Evolutionary conservation across 441 rosid species (phyloP).

Genomic region (Breynia disticha): DNA sequence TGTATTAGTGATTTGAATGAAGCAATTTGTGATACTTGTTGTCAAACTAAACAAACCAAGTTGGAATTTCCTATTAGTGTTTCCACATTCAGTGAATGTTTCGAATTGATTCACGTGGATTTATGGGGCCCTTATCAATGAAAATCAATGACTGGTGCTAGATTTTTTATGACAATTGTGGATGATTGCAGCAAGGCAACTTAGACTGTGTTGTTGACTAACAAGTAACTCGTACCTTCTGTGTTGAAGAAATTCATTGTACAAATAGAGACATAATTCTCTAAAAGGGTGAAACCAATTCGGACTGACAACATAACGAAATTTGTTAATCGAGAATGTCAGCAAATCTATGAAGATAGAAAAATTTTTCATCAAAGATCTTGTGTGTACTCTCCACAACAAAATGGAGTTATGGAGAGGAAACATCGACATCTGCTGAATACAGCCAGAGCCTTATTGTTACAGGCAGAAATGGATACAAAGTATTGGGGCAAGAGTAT

Average conservation of each 20-base stretch:
- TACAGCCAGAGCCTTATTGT: neutral
- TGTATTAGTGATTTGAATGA: no score
- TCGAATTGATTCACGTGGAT: neutral
- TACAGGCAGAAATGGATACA: neutral
- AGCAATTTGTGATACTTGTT: neutral
- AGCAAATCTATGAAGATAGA: neutral
- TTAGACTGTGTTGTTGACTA: no score
- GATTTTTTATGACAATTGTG: neutral
- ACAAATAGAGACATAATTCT: no score
- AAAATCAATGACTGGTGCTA: neutral
- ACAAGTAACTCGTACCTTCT: no score
- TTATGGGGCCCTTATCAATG: neutral
- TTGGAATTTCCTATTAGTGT: neutral
- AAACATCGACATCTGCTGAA: neutral
- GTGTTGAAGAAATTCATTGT: no score
- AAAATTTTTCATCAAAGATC: neutral
- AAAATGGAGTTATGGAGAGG: neutral
- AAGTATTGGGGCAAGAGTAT: neutral
- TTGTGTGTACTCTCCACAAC: neutral
- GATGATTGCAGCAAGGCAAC: neutral
- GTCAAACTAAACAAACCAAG: neutral
- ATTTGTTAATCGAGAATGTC: neutral
- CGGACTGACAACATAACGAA: neutral
- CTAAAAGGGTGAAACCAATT: neutral
- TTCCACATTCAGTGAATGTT: neutral